These are phyloP conservation scores for Pseudogymnoascus sp. DNA, from an alignment of 2,329 filamentous ascomycete genomes.

Conservation along the genomic window DNA sequence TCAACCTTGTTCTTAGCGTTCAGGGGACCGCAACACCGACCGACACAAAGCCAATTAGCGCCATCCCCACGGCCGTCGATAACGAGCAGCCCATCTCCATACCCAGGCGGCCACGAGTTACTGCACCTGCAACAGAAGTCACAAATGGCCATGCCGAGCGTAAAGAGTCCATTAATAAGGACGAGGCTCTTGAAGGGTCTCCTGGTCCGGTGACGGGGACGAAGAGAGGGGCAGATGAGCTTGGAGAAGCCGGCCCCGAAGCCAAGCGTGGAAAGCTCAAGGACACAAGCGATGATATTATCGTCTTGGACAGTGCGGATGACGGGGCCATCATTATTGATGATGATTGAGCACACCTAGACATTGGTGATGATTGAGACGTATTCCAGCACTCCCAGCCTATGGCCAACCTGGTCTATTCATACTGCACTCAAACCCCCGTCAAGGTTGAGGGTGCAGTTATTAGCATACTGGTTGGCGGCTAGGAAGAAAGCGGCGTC, in stretches of 20 bases:
- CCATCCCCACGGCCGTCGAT: conserved; percentile 27
- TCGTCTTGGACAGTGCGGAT: conserved; percentile 30
- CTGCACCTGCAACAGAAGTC: not conserved
- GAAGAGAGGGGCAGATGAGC: conserved; percentile 27
- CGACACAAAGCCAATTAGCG: conserved; percentile 46
- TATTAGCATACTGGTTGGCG: conserved; percentile 73
- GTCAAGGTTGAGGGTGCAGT: conserved; percentile 77
- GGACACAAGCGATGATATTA: conserved; percentile 31
- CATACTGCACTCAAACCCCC: conserved; percentile 66
- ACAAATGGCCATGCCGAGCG: conserved; percentile 5
- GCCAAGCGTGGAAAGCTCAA: conserved; percentile 27
- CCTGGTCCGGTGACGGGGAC: conserved; percentile 14
- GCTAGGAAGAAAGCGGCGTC: conserved; percentile 72
- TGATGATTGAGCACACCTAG: conserved; percentile 39
- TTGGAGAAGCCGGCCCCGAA: conserved; percentile 17
- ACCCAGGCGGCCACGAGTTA: not conserved
- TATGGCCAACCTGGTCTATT: conserved; percentile 18
- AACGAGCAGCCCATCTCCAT: not conserved
- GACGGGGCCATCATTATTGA: conserved; percentile 60
- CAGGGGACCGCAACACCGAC: conserved; percentile 37
- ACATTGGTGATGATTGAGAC: not conserved
- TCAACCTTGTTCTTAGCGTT: conserved; percentile 70
- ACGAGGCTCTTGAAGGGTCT: not conserved
- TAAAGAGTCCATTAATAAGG: not conserved
- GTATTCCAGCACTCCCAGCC: not conserved